Conservation (phyloP, 106 monocot species). For the Acorus calamus region DNA sequence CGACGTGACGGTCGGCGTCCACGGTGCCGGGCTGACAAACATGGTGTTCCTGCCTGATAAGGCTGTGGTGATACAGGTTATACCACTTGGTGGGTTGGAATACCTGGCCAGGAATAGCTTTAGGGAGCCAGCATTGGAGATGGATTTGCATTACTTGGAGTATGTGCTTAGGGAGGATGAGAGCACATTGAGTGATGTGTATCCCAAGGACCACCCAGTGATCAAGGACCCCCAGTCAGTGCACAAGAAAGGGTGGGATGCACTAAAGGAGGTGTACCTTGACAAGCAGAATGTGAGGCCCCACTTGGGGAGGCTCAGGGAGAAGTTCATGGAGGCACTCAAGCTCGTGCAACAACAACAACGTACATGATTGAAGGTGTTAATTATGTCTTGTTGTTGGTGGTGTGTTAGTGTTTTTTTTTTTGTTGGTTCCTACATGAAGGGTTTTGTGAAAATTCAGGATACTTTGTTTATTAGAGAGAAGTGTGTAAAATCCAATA, state of each 20-base stretch:
- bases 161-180: conserved; percentile 38
- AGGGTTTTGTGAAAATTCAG: too few relatives aligned
- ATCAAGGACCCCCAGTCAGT: conserved; percentile 37
- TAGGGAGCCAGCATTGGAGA: conserved; percentile 26
- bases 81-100: conserved; percentile 45
- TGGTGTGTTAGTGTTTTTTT: too few relatives aligned
- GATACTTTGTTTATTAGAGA: too few relatives aligned
- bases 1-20: conserved; percentile 70
- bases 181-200: conserved; percentile 46
- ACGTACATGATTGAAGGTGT: not conserved
- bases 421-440: too few relatives aligned
- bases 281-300: conserved; percentile 67
- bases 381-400: too few relatives aligned
- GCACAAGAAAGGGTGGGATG: conserved; percentile 46
- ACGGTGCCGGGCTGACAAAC: conserved; percentile 73
- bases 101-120: conserved; percentile 39
- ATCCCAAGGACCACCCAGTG: conserved; percentile 42
- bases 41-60: conserved; percentile 61
- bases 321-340: conserved; percentile 44
- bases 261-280: conserved; percentile 37
- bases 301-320: conserved; percentile 38
- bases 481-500: too few relatives aligned
- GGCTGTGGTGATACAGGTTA: conserved; percentile 57
- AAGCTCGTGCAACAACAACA: conserved; percentile 25
- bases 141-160: conserved; percentile 51